Evolutionary conservation across 768 basidiomycete species (phyloP).

Genomic region (Hysterangium stoloniferum): DNA sequence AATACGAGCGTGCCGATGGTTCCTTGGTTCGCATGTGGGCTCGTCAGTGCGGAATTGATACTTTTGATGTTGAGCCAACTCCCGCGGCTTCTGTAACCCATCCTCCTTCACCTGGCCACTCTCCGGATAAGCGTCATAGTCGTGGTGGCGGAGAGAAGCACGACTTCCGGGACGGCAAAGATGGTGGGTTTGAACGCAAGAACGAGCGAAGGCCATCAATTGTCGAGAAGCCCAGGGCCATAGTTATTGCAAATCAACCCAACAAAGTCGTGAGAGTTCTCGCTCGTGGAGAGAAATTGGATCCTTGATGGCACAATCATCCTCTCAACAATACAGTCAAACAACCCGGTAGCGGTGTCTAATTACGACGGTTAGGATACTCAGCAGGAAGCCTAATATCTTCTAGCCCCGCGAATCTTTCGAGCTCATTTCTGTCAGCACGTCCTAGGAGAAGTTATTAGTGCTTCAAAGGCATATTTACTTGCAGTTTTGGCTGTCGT

Average conservation of each 20-base stretch:
- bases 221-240: constrained; percentile 72
- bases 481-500: no score
- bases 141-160: constrained; percentile 4
- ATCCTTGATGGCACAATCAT: no score
- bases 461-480: no score
- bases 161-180: constrained; percentile 8
- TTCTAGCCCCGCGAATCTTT: no score
- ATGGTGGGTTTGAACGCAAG: constrained; percentile 9
- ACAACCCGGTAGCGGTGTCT: no score
- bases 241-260: constrained; percentile 79
- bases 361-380: no score
- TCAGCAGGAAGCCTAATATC: no score
- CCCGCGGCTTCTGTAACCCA: constrained; percentile 10
- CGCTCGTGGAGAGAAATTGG: constrained; percentile 79
- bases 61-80: constrained; percentile 46
- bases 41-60: constrained; percentile 45
- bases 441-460: no score
- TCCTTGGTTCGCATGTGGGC: constrained; percentile 63
- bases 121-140: constrained; percentile 2
- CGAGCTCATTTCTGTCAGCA: no score
- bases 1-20: constrained; percentile 28
- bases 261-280: constrained; percentile 72
- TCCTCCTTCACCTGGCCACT: not conserved
- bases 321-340: no score
- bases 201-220: constrained; percentile 28